Conservation (phyloP, 129 eudicot genomes). For the sunflower (Helianthus annuus) region DNA sequence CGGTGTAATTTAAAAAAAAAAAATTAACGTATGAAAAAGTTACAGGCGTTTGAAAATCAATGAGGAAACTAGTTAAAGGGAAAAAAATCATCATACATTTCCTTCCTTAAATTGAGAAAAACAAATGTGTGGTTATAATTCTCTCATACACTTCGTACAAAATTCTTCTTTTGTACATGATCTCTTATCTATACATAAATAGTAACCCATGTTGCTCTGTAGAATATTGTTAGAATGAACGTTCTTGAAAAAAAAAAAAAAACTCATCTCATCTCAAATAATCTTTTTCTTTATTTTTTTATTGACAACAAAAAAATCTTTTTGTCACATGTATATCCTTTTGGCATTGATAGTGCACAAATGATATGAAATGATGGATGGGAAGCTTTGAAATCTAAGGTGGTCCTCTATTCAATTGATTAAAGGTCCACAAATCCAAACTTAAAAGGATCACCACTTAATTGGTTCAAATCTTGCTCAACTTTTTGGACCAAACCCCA, state of each 20-base stretch:
- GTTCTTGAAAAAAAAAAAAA: neutral
- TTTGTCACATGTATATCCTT: neutral
- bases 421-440: slow-evolving; percentile 34
- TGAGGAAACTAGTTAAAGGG: too few species aligned
- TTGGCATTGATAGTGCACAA: neutral
- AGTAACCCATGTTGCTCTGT: neutral
- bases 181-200: too few species aligned
- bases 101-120: too few species aligned
- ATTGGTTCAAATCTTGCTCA: slow-evolving; percentile 26
- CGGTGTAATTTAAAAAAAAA: too few species aligned
- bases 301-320: neutral
- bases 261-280: neutral
- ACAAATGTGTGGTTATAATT: too few species aligned
- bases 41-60: too few species aligned
- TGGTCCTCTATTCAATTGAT: neutral
- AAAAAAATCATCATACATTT: too few species aligned
- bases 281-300: too few species aligned
- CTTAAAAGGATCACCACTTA: slow-evolving; percentile 47
- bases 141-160: too few species aligned
- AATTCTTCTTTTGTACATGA: too few species aligned
- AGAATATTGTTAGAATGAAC: neutral
- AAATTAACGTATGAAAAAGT: too few species aligned
- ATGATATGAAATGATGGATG: slow-evolving; percentile 10
- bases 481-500: slow-evolving; percentile 20
- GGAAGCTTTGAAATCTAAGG: slow-evolving; percentile 1